These are phyloP conservation scores for Phytopythium litorale DNA, from an alignment of 352 stramenopile species.

Conservation along the genomic window DNA sequence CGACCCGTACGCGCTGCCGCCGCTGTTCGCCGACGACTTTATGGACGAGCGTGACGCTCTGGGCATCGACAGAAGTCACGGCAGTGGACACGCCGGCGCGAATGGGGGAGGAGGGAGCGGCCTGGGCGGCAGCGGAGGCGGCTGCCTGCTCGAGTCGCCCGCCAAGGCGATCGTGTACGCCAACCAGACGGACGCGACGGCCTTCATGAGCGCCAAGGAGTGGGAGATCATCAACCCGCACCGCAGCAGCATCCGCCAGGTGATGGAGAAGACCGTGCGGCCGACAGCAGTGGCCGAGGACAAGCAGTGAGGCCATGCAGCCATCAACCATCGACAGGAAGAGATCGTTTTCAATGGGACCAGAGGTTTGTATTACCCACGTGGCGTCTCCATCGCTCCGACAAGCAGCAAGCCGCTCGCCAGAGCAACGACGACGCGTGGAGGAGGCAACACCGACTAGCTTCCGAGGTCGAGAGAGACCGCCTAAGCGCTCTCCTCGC, in stretches of 20 bases:
- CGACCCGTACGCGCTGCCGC: constrained; percentile 62
- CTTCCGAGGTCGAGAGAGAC: background rate
- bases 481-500: constrained; percentile 60
- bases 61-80: background rate
- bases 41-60: constrained; percentile 33
- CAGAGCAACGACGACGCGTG: background rate
- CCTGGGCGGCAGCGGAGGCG: constrained; percentile 8
- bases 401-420: background rate
- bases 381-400: background rate
- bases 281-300: background rate
- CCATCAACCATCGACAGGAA: background rate
- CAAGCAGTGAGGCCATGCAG: background rate
- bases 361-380: constrained; percentile 9
- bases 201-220: constrained; percentile 65
- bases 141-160: constrained; percentile 30
- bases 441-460: constrained; percentile 1
- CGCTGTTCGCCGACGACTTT: constrained; percentile 59
- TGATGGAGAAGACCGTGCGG: constrained; percentile 37
- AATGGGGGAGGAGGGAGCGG: constrained; percentile 13
- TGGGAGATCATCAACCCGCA: constrained; percentile 62
- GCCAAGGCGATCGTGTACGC: constrained; percentile 65
- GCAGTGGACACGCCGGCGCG: constrained; percentile 7
- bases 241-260: constrained; percentile 45
- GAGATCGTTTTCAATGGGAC: constrained; percentile 4
- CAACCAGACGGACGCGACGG: constrained; percentile 29